Percentiles rank a stretch among this genome's conserved stretches.
phyloP scores from a whole-genome alignment of 1,284 basidiomycete species.

The Ceratobasidium sp. region DNA sequence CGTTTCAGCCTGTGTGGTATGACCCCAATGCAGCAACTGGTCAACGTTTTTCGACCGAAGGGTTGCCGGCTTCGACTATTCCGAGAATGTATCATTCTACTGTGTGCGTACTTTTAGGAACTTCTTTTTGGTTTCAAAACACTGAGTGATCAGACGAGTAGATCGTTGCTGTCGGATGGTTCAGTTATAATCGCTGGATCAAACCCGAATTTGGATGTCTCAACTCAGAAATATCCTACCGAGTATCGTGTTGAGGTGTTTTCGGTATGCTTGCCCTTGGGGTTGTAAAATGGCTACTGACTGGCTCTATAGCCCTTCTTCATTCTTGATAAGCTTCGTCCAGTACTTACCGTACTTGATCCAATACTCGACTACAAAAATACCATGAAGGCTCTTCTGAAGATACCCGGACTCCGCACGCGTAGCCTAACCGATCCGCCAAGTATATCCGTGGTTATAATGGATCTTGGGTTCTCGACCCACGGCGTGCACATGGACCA shows the following conservation, averaged over 20 bases:
- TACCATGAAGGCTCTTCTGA: constrained; percentile 55
- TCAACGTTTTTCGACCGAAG: constrained; percentile 73
- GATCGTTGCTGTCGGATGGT: constrained; percentile 81
- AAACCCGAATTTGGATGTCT: constrained; percentile 83
- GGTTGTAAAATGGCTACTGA: no score
- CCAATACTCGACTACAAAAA: constrained; percentile 45
- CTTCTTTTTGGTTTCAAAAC: no score
- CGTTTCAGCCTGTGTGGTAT: constrained; percentile 80
- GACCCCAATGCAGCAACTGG: constrained; percentile 71
- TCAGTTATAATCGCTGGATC: constrained; percentile 83
- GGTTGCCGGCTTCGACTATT: constrained; percentile 78
- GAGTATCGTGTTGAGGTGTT: constrained; percentile 80
- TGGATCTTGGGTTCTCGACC: constrained; percentile 84
- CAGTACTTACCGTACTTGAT: no score
- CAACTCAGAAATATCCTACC: constrained; percentile 73
- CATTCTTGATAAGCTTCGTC: constrained; percentile 63
- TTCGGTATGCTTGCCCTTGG: no score
- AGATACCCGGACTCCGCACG: no score
- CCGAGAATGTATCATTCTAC: constrained; percentile 88
- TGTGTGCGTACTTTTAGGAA: no score
- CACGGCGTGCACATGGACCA: constrained; percentile 74
- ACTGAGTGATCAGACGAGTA: not conserved
- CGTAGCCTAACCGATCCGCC: no score
- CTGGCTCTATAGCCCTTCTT: no score
- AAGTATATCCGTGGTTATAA: constrained; percentile 52